phyloP scores from a whole-genome alignment of 2,329 filamentous ascomycete species.

The Hymenotorrendiella dingleyae region DNA sequence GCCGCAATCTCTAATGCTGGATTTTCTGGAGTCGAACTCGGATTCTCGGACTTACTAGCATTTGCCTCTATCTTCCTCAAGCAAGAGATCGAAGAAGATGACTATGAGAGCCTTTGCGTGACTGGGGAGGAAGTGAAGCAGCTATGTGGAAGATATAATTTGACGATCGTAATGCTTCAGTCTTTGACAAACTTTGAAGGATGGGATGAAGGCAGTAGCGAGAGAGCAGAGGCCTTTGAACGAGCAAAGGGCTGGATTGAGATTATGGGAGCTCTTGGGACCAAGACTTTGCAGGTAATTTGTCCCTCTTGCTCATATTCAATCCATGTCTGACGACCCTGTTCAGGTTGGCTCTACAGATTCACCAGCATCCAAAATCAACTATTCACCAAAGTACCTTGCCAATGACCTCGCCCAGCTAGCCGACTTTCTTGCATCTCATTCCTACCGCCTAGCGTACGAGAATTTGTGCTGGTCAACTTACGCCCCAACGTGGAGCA shows the following conservation, averaged over 20 bases:
- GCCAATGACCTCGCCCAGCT: constrained; percentile 58
- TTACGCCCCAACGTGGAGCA: constrained; percentile 60
- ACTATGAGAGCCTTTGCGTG: constrained; percentile 52
- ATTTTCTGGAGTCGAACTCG: constrained; percentile 66
- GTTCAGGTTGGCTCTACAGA: constrained; percentile 57
- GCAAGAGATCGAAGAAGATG: constrained; percentile 45
- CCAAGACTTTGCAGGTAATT: constrained; percentile 62
- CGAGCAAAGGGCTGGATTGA: constrained; percentile 61
- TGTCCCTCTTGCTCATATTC: background rate
- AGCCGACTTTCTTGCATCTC: constrained; percentile 52
- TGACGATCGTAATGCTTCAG: constrained; percentile 66
- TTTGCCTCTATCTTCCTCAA: constrained; percentile 51
- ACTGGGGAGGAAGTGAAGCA: constrained; percentile 49
- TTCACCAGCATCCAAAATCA: constrained; percentile 43
- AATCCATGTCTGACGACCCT: background rate
- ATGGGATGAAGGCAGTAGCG: constrained; percentile 53
- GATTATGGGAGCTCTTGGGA: constrained; percentile 65
- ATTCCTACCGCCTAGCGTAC: constrained; percentile 60
- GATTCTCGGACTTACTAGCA: constrained; percentile 64
- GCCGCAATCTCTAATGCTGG: constrained; percentile 57
- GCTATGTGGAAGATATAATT: constrained; percentile 45
- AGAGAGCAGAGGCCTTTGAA: constrained; percentile 56
- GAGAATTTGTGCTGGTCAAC: constrained; percentile 83
- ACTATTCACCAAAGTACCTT: constrained; percentile 42
- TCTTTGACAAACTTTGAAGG: constrained; percentile 75